Base-by-base conservation (phyloP, 2,329 filamentous ascomycete genomes). In the Phialophora chinensis region DNA sequence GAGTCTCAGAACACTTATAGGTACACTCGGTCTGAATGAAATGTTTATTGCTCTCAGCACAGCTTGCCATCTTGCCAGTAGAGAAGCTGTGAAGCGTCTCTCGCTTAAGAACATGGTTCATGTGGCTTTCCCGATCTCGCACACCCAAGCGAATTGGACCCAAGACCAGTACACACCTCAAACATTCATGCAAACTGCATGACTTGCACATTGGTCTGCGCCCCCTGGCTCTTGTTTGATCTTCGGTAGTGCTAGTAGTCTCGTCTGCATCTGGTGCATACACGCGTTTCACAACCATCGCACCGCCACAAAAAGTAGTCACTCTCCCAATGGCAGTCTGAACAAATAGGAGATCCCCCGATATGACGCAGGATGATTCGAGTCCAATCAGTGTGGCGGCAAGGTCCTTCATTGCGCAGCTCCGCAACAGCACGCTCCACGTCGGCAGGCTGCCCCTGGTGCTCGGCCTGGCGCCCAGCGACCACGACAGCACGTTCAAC, bases 401-500 rank as follows among this genome's bases (percentile, higher is more conserved):
- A 65, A 20, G 61, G 58, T 25, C 2, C 49, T 54, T 59, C 56
- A 1, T 35, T 29, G 14, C 17, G 42, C 33, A 65, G 7, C 29
- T 31, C 52, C 29, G 23, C 27, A 17, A 38, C 42, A 53, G 56
- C 49, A 38, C 38, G 25, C 27, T 60, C 55, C 7, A 55, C 27
- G 25, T 55, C 59, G 29, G 33, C 50, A n/a, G n/a, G 47, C 25
- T 20, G 38, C 35, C 52, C 53, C 29, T 53, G 33, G 20, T 42
- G 63, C 29, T 17, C 25, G n/a, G 33, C 23, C 33, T 63, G 60
- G 47, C 66, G 70, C 33, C 35, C 62, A 7, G 69, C 69, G 8
- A 71, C 56, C 17, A 54, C 65, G 27, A 49, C 55, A 25, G 66
- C 72, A 49, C 66, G 58, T 31, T 54, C 66, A 35, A 69, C 8